These are phyloP conservation scores for Cucurbita maxima DNA, from an alignment of 306 rosid species.

Conservation along the genomic window DNA sequence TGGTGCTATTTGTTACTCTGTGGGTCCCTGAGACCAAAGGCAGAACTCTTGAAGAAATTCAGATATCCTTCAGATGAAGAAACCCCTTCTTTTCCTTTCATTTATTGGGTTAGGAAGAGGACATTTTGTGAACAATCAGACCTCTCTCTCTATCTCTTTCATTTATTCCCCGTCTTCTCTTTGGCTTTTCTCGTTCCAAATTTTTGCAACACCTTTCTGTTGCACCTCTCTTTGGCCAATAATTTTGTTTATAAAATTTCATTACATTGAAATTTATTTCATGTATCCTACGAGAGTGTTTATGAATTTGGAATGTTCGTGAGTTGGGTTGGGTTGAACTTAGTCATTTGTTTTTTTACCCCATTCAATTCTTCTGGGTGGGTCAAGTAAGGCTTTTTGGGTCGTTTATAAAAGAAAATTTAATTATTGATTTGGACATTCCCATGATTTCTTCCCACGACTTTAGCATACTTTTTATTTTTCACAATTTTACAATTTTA, in stretches of 20 bases:
- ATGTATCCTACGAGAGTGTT: neutral
- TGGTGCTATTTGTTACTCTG: slow-evolving; percentile 43
- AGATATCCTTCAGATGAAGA: slow-evolving; percentile 62
- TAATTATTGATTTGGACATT: no score
- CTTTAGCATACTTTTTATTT: no score
- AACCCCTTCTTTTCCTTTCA: slow-evolving; percentile 8
- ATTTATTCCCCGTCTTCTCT: neutral
- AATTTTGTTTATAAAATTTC: neutral
- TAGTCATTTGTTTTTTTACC: no score
- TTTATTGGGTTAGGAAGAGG: neutral
- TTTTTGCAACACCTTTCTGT: neutral
- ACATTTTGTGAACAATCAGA: neutral
- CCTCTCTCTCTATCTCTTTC: neutral
- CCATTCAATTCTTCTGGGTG: no score
- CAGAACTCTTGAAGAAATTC: slow-evolving; percentile 84
- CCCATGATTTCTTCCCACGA: no score
- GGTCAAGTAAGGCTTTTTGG: no score
- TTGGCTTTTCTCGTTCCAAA: neutral
- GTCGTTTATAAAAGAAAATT: no score
- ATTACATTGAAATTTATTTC: neutral
- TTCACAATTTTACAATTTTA: no score
- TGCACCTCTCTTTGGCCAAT: neutral
- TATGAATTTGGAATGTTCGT: no score
- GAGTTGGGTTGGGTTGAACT: no score
- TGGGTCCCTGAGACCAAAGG: slow-evolving; percentile 98